These are phyloP conservation scores for Ceratobasidium sp. DNA, from an alignment of 1,284 basidiomycete genomes.

Conservation along the genomic window DNA sequence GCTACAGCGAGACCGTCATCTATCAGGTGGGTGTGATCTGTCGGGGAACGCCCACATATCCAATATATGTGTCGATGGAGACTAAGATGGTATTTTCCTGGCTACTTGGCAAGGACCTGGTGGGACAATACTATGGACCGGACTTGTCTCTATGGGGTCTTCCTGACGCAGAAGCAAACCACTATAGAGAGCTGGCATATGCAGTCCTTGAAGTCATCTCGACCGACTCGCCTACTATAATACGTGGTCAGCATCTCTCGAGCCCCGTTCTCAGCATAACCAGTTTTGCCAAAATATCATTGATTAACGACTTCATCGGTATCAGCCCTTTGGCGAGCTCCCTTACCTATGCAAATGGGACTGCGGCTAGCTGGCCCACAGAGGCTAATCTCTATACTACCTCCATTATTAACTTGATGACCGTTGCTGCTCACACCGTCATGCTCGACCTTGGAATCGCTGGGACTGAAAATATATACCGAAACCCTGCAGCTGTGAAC, in stretches of 20 bases:
- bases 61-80: background rate
- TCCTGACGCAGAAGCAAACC: background rate
- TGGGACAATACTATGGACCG: slow-evolving; percentile 1
- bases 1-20: background rate
- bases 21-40: slow-evolving; percentile 7
- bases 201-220: slow-evolving; percentile 5
- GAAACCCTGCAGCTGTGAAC: background rate
- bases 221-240: slow-evolving; percentile 13
- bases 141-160: background rate
- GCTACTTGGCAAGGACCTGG: slow-evolving; percentile 4
- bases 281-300: background rate
- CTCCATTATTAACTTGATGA: background rate
- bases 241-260: background rate
- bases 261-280: background rate
- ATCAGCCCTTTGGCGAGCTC: background rate
- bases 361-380: background rate
- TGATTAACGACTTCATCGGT: background rate
- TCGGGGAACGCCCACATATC: background rate
- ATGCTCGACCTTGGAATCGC: slow-evolving; percentile 17
- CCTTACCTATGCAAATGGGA: slow-evolving; percentile 10
- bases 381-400: background rate
- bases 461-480: background rate
- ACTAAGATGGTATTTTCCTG: slow-evolving; percentile 1
- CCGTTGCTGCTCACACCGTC: background rate
- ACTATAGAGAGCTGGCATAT: background rate